Evolutionary conservation across 2,329 filamentous ascomycete genomes (phyloP).

Genomic region (Ophiostoma tasmaniense): DNA sequence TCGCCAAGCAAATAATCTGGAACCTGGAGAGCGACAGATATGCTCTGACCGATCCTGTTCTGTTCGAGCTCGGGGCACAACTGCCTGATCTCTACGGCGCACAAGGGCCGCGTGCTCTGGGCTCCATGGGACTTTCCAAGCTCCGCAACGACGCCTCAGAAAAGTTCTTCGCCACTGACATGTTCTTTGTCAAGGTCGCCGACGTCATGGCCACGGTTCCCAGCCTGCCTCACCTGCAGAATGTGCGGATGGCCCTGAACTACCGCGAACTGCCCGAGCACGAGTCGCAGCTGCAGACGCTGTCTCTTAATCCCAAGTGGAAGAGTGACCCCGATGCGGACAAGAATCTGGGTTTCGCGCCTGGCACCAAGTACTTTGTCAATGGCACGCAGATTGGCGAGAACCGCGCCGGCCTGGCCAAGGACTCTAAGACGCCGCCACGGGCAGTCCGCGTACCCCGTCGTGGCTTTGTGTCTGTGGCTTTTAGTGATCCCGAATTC

Average conservation of each 20-base stretch:
- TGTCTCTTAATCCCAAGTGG: slow-evolving; percentile 44
- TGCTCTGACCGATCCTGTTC: slow-evolving; percentile 40
- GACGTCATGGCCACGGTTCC: slow-evolving; percentile 54
- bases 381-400: slow-evolving; percentile 48
- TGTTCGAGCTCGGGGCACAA: slow-evolving; percentile 46
- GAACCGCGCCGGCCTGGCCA: slow-evolving; percentile 37
- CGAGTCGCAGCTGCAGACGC: slow-evolving; percentile 37
- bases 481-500: slow-evolving; percentile 50
- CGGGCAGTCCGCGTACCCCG: slow-evolving; percentile 48
- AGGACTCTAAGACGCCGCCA: slow-evolving; percentile 46
- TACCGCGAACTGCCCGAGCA: slow-evolving; percentile 52
- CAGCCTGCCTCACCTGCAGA: slow-evolving; percentile 49
- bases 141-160: slow-evolving; percentile 44
- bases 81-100: slow-evolving; percentile 44
- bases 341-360: slow-evolving; percentile 45
- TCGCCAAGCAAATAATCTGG: slow-evolving; percentile 54
- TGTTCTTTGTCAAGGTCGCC: slow-evolving; percentile 60
- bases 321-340: slow-evolving; percentile 48
- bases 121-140: slow-evolving; percentile 35
- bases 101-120: slow-evolving; percentile 37
- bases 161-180: slow-evolving; percentile 48
- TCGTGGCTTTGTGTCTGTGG: slow-evolving; percentile 44
- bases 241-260: slow-evolving; percentile 46
- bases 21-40: slow-evolving; percentile 49
- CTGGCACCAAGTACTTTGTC: slow-evolving; percentile 49